Percentiles rank a stretch among this genome's conserved stretches.
phyloP scores from a whole-genome alignment of 495 filamentous ascomycete species.

The Aspergillus leporis region DNA sequence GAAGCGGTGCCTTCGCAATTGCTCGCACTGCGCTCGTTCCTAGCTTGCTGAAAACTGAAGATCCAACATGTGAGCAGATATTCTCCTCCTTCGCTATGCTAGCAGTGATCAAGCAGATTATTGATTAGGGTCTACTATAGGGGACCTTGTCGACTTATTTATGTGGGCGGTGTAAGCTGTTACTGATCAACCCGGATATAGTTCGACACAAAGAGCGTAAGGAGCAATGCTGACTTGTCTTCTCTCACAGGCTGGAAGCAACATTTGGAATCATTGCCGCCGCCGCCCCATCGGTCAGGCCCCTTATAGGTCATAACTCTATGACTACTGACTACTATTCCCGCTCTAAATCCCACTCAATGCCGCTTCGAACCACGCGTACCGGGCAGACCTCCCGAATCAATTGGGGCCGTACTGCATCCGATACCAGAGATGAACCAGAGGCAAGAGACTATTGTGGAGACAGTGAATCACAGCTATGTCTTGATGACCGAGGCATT shows the following conservation, averaged over 20 bases:
- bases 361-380: not conserved
- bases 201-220: not conserved
- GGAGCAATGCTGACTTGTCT: not conserved
- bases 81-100: not conserved
- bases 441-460: not conserved
- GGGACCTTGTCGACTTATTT: constrained; percentile 8
- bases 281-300: constrained; percentile 10
- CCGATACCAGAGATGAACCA: not conserved
- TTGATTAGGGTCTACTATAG: not conserved
- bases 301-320: constrained; percentile 15
- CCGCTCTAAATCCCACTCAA: constrained; percentile 9
- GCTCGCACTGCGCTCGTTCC: constrained; percentile 5
- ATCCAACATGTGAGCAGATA: constrained; percentile 1
- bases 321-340: constrained; percentile 11
- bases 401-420: not conserved
- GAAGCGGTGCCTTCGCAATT: constrained; percentile 5
- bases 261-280: constrained; percentile 6
- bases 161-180: constrained; percentile 6
- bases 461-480: constrained; percentile 1
- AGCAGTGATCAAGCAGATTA: not conserved
- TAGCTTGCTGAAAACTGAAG: not conserved
- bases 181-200: not conserved
- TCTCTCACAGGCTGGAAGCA: not conserved
- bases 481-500: constrained; percentile 1
- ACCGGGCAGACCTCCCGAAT: not conserved